Percentiles rank a stretch among this genome's conserved stretches.
Evolutionary conservation across 441 rosid species (phyloP).

Genomic region (Kokia cookei): DNA sequence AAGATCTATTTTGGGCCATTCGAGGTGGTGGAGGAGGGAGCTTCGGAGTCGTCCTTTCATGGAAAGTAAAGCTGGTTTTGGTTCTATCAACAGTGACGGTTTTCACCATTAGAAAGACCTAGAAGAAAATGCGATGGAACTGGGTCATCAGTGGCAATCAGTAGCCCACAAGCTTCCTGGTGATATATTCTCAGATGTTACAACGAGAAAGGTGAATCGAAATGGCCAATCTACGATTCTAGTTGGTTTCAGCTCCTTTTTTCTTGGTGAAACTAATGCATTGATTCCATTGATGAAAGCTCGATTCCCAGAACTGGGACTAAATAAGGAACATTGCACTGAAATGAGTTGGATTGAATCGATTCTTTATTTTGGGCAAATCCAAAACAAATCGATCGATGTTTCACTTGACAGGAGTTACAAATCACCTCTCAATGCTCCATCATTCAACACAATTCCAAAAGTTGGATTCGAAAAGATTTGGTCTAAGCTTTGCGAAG

Average conservation of each 20-base stretch:
- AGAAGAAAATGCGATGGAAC: slow-evolving; percentile 3
- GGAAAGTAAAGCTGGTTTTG: slow-evolving; percentile 32
- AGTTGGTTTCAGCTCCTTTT: background rate
- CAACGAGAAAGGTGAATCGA: too few relatives aligned
- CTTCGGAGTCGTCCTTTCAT: slow-evolving; percentile 10
- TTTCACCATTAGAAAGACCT: slow-evolving; percentile 8
- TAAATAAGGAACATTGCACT: background rate
- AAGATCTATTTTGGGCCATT: background rate
- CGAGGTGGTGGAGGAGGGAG: slow-evolving; percentile 2
- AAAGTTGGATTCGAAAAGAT: slow-evolving; percentile 10
- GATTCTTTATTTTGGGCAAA: background rate
- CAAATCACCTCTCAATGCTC: slow-evolving; percentile 6
- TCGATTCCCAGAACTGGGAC: background rate
- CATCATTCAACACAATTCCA: slow-evolving; percentile 6
- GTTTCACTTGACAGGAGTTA: background rate
- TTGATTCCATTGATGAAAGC: background rate
- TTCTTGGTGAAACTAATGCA: background rate
- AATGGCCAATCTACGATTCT: background rate
- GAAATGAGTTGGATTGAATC: slow-evolving; percentile 4
- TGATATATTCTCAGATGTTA: background rate
- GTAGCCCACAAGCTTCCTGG: slow-evolving; percentile 13
- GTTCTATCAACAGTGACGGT: slow-evolving; percentile 26
- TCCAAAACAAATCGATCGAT: background rate
- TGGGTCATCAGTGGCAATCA: slow-evolving; percentile 27
- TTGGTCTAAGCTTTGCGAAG: slow-evolving; percentile 13